Evolutionary conservation across 176 grass and related monocot species (phyloP).

Genomic region (Phoenix roebelenii): DNA sequence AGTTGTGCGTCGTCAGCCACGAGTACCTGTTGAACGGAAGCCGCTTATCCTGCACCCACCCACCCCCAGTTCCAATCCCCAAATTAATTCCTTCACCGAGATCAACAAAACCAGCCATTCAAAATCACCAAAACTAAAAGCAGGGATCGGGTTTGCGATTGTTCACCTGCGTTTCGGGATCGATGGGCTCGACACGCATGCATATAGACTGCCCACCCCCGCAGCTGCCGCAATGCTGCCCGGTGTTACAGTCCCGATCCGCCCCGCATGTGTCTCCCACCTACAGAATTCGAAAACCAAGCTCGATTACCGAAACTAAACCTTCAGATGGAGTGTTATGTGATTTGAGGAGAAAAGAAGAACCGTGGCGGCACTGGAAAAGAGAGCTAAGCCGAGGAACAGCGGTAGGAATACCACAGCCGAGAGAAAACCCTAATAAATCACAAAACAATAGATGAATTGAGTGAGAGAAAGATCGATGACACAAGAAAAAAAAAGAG

Average conservation of each 20-base stretch:
- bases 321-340: background rate
- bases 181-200: conserved; percentile 31
- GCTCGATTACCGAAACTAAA: background rate
- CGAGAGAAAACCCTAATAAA: too few relatives aligned
- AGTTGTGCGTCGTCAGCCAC: conserved; percentile 98
- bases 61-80: background rate
- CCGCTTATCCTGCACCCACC: conserved; percentile 14
- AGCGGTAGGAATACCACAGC: background rate
- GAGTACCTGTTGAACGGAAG: conserved; percentile 70
- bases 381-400: conserved; percentile 10
- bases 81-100: too few relatives aligned
- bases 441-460: too few relatives aligned
- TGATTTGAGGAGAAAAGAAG: conserved; percentile 1
- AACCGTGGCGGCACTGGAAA: conserved; percentile 6
- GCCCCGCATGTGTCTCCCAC: conserved; percentile 42
- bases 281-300: conserved; percentile 14
- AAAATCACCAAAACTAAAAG: too few relatives aligned
- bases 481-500: too few relatives aligned
- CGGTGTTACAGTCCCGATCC: conserved; percentile 27
- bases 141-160: background rate
- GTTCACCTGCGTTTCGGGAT: conserved; percentile 37
- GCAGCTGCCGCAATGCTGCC: conserved; percentile 52
- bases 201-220: conserved; percentile 27
- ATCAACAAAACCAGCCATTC: too few relatives aligned
- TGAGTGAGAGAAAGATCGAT: too few relatives aligned